Evolutionary conservation across 108 stramenopile genomes (phyloP).

Genomic region (Cyclotella baltica): DNA sequence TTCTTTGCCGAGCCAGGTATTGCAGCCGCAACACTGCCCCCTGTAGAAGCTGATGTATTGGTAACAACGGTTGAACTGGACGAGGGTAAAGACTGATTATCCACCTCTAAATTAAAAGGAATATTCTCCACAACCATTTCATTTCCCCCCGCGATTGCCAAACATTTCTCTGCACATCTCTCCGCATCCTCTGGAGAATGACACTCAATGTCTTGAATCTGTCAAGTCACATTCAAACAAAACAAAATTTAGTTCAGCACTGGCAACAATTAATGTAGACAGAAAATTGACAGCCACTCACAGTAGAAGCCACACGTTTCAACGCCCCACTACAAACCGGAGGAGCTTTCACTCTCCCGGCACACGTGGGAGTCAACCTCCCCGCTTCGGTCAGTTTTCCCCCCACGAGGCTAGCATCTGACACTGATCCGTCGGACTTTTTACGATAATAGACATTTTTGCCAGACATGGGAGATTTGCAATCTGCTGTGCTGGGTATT

Average conservation of each 20-base stretch:
- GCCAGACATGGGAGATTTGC: neutral
- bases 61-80: conserved; percentile 35
- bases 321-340: conserved; percentile 26
- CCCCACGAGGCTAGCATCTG: neutral
- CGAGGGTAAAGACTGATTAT: conserved; percentile 25
- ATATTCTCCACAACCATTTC: conserved; percentile 7
- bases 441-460: neutral
- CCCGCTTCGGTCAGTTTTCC: conserved; percentile 24
- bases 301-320: conserved; percentile 25
- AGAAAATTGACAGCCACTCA: conserved; percentile 5
- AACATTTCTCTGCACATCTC: conserved; percentile 23
- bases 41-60: conserved; percentile 15
- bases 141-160: conserved; percentile 7
- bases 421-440: neutral
- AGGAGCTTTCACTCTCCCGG: conserved; percentile 45
- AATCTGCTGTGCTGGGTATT: neutral
- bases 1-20: no score
- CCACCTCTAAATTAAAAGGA: conserved; percentile 29
- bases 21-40: neutral
- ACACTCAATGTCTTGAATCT: conserved; percentile 17
- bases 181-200: conserved; percentile 30
- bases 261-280: neutral
- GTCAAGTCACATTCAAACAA: neutral
- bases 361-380: conserved; percentile 30
- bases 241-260: no score